A percentile compares a stretch with the other conserved stretches of the same genome.
These are phyloP conservation scores for Suhomyces panamericanus DNA, from an alignment of 1,139 yeast species.

Conservation along the genomic window DNA sequence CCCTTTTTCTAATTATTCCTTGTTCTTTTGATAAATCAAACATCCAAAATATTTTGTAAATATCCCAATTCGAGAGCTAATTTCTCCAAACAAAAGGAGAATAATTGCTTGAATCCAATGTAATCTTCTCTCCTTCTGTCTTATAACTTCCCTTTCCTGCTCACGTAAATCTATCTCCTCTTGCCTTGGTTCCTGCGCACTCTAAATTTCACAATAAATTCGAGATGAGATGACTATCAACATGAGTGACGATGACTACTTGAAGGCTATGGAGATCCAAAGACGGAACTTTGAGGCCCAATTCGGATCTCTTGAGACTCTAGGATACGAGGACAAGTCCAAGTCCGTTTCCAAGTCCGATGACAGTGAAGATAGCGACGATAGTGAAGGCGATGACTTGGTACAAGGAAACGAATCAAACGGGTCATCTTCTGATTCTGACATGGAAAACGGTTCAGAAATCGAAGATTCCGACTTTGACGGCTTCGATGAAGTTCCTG, in stretches of 20 bases:
- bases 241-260: constrained; percentile 42
- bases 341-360: constrained; percentile 30
- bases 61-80: too few species aligned
- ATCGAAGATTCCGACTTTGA: constrained; percentile 1
- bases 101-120: too few species aligned
- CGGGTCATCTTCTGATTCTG: constrained; percentile 4
- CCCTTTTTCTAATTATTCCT: too few species aligned
- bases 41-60: too few species aligned
- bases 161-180: neutral
- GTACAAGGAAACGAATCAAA: neutral
- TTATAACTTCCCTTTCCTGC: too few species aligned
- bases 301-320: constrained; percentile 60
- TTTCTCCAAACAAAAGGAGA: too few species aligned
- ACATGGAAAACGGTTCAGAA: neutral
- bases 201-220: neutral
- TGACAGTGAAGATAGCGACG: constrained; percentile 20
- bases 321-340: constrained; percentile 61
- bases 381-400: constrained; percentile 12
- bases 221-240: constrained; percentile 6
- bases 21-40: too few species aligned
- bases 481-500: constrained; percentile 14
- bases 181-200: neutral
- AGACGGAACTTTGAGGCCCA: constrained; percentile 66
- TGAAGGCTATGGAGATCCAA: constrained; percentile 53
- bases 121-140: too few species aligned